A percentile compares a stretch with the other conserved stretches of the same genome.
Conservation (phyloP, 805 yeast species). For the Nakazawaea pomicola region DNA sequence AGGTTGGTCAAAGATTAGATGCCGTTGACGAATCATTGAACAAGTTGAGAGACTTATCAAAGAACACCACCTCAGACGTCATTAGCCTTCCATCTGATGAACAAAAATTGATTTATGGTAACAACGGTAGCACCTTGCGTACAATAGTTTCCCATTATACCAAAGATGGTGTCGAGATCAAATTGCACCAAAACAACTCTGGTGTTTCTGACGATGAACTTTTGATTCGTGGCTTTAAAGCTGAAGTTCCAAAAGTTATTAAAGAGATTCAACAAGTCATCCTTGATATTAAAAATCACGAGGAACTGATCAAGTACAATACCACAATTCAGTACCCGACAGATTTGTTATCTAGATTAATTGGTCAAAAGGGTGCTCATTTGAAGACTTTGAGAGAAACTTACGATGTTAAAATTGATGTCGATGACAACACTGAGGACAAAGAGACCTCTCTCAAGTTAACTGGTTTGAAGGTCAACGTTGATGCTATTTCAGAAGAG, state of each 20-base stretch:
- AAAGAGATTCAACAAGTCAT: constrained; percentile 49
- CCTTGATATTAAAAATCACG: constrained; percentile 38
- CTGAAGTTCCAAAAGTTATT: constrained; percentile 51
- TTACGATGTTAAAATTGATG: constrained; percentile 72
- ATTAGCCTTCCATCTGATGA: constrained; percentile 47
- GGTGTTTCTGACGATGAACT: constrained; percentile 45
- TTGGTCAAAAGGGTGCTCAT: constrained; percentile 85
- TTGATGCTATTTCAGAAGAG: constrained; percentile 61
- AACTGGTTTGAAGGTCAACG: constrained; percentile 76
- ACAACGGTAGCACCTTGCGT: constrained; percentile 52
- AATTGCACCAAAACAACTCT: constrained; percentile 39
- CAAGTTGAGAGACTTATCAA: constrained; percentile 53
- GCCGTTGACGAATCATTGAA: constrained; percentile 51
- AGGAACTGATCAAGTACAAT: constrained; percentile 33
- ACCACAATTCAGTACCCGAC: constrained; percentile 59
- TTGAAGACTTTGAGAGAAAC: constrained; percentile 65
- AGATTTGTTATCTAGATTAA: constrained; percentile 65
- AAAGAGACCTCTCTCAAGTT: constrained; percentile 46
- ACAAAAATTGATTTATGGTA: constrained; percentile 60
- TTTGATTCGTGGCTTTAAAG: constrained; percentile 62
- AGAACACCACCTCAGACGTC: constrained; percentile 43
- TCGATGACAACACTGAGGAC: constrained; percentile 46
- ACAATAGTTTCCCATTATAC: constrained; percentile 26
- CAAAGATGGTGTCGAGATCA: constrained; percentile 35
- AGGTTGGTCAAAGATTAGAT: constrained; percentile 48